Conservation (phyloP, 306 rosid genomes). For the Pyrus communis region DNA sequence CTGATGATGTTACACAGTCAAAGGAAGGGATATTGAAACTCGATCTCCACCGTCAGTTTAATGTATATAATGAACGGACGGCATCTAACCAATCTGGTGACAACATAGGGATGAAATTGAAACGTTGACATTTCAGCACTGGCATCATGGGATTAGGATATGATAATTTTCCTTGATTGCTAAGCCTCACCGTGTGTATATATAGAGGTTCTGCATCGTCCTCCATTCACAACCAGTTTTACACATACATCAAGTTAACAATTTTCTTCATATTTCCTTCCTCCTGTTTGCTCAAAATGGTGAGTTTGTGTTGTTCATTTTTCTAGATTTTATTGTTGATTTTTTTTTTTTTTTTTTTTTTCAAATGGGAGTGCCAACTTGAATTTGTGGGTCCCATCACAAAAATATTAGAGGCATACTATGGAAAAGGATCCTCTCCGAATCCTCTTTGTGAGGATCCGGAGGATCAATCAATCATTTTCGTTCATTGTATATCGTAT, state of each 20-base stretch:
- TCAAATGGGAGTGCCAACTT: too few relatives aligned
- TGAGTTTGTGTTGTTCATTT: background rate
- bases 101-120: background rate
- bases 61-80: conserved; percentile 14
- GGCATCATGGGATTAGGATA: background rate
- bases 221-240: background rate
- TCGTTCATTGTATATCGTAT: too few relatives aligned
- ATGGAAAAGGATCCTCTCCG: too few relatives aligned
- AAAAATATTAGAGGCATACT: too few relatives aligned
- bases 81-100: conserved; percentile 1
- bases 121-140: background rate
- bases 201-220: background rate
- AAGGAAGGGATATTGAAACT: background rate
- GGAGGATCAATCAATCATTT: too few relatives aligned
- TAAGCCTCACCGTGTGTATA: background rate
- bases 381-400: too few relatives aligned
- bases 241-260: background rate
- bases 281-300: background rate
- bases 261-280: background rate
- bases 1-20: background rate
- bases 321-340: too few relatives aligned
- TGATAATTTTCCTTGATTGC: too few relatives aligned
- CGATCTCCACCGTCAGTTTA: conserved; percentile 26
- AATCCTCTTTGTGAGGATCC: too few relatives aligned
- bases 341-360: too few relatives aligned